These are phyloP conservation scores for Leccinum fibrillosum DNA, from an alignment of 768 basidiomycete species.

Conservation along the genomic window DNA sequence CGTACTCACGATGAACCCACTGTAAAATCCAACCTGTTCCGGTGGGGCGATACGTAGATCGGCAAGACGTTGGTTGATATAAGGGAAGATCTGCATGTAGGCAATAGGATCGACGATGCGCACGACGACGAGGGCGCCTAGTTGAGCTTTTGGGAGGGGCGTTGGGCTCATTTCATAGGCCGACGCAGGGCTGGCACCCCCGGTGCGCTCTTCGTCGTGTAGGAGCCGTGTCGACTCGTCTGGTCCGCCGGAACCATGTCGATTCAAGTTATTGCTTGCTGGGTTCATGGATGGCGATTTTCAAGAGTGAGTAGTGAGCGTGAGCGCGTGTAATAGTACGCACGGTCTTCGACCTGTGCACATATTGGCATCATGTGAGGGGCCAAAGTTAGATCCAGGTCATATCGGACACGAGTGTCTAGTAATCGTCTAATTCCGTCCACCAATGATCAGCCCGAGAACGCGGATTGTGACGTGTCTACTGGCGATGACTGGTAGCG, in stretches of 20 bases:
- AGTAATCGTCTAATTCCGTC: background rate
- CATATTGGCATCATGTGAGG: background rate
- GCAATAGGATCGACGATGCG: slow-evolving; percentile 2
- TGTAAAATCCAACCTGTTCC: slow-evolving; percentile 10
- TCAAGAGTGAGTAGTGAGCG: background rate
- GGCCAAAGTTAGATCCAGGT: background rate
- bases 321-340: background rate
- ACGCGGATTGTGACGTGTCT: background rate
- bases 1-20: slow-evolving; percentile 2
- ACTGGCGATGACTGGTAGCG: background rate
- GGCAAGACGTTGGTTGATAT: slow-evolving; percentile 8
- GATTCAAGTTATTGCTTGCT: background rate
- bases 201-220: background rate
- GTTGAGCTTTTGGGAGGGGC: slow-evolving; percentile 1
- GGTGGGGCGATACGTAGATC: slow-evolving; percentile 1
- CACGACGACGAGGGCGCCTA: background rate
- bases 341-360: background rate
- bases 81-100: slow-evolving; percentile 4
- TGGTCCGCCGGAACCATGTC: background rate
- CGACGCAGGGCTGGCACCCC: background rate
- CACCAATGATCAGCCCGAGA: background rate
- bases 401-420: background rate
- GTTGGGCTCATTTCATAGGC: background rate
- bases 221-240: slow-evolving; percentile 3
- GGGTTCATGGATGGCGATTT: background rate